Conservation (phyloP, 1,284 basidiomycete species). For the Trametes versicolor region DNA sequence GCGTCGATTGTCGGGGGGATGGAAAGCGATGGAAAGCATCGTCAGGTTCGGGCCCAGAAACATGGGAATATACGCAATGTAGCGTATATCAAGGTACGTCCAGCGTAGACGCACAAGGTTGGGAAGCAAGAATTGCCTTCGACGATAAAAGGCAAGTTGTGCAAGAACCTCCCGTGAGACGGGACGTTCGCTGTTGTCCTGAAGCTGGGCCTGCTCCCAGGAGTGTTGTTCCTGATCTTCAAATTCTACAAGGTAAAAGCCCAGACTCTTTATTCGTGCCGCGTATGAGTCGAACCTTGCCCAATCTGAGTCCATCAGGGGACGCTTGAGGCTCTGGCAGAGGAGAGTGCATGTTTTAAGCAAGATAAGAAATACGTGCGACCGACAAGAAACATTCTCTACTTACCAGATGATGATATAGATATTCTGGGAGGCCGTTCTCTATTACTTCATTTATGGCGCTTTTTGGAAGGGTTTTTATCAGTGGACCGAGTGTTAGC, state of each 20-base stretch:
- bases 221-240: neutral
- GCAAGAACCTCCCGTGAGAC: neutral
- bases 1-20: neutral
- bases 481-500: neutral
- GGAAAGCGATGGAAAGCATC: conserved; percentile 2
- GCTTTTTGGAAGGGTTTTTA: neutral
- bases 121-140: neutral
- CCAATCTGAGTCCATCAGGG: conserved; percentile 4
- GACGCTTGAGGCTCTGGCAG: neutral
- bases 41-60: neutral
- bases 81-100: neutral
- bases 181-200: neutral
- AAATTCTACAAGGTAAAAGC: conserved; percentile 1
- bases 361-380: neutral
- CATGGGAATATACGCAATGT: neutral
- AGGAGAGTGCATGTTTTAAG: neutral
- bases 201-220: neutral
- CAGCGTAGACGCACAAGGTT: conserved; percentile 3
- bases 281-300: conserved; percentile 11
- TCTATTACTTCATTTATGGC: neutral
- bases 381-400: no score
- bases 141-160: neutral
- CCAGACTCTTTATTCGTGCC: neutral
- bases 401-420: neutral
- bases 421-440: neutral